Evolutionary conservation across 768 basidiomycete species (phyloP).

Genomic region (Daedaleopsis sinensis): DNA sequence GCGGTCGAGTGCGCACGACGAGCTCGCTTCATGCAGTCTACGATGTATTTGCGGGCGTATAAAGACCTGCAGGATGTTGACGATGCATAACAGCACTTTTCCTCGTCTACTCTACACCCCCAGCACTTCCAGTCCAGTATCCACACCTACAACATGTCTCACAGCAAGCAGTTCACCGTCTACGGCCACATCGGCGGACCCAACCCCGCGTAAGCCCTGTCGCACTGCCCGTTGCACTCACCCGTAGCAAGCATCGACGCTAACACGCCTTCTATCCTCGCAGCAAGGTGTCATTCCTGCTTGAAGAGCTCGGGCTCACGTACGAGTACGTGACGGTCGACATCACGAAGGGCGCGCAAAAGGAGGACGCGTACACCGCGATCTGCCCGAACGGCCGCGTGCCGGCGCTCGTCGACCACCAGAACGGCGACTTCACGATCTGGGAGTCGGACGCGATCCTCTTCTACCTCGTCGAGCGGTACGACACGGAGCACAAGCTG

Average conservation of each 20-base stretch:
- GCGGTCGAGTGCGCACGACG: too few species aligned
- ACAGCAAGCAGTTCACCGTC: constrained; percentile 29
- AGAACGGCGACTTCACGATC: constrained; percentile 34
- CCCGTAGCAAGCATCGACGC: too few species aligned
- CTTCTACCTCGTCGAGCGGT: constrained; percentile 44
- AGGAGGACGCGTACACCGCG: constrained; percentile 25
- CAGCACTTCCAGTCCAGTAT: too few species aligned
- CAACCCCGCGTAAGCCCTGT: constrained; percentile 7
- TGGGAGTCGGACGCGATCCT: constrained; percentile 47
- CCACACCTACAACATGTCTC: constrained; percentile 16
- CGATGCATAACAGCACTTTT: too few species aligned
- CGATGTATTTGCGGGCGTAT: too few species aligned
- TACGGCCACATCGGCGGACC: constrained; percentile 21
- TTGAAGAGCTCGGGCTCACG: constrained; percentile 31
- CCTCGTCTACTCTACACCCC: too few species aligned
- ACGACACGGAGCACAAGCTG: constrained; percentile 44
- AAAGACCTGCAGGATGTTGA: too few species aligned
- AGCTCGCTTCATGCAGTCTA: too few species aligned
- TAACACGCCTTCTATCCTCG: background rate
- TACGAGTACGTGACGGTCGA: constrained; percentile 29
- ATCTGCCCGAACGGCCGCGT: constrained; percentile 40
- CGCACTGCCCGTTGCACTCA: background rate
- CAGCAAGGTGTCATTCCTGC: constrained; percentile 28
- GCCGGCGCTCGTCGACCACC: constrained; percentile 38
- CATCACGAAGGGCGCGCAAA: constrained; percentile 30